Base-by-base conservation (phyloP, 176 grass and related monocot species). In the Zea luxurians region DNA sequence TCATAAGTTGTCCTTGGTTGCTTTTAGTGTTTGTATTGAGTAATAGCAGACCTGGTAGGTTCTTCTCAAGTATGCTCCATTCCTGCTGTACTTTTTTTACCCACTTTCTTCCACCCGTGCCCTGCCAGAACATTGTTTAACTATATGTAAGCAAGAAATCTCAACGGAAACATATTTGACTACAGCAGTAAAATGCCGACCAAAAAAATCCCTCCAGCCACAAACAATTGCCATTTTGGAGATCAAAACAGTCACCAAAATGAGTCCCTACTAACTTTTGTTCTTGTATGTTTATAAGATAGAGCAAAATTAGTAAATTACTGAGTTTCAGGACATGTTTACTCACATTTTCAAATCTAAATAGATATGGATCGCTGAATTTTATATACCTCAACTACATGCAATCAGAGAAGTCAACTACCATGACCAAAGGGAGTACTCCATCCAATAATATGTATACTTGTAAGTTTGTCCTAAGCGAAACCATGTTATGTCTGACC, bases 21-120 rank as follows among this genome's bases (percentile, higher is more conserved):
- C 38, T 80, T 59, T 70, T 82, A 65, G 48, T 34, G 70, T 78
- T 27, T 37, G 13, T 48, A 77, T 72, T 35, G 53, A 77, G 35
- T 44, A 5, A 62, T 73, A 37, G 71, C 73, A 57, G 37, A 95
- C 96, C 96, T 87, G 96, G 96, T 46, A 99, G 78, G 37, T 92
- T 95, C 88, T 99, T 99, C 80, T 99, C 92, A 78, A 99, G 96
- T 89, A 99, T 92, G 68, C 40, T 89, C 96, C 96, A 99, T 89
- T 99, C 96, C 82, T 95, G 91, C 71, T 99, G 96, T 72, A 95
- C 88, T 65, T 99, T 99, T 82, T 94, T 90, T 7, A 85, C 86
- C 96, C 96, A 99, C 64, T 91, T 99, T 81, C 86, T 93, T 78
- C 90, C 92, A 89, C 92, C 84, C 8, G 68, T 88, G 40, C 86